Conservation (phyloP, 352 stramenopile species). For the Phytophthora foliorum region DNA sequence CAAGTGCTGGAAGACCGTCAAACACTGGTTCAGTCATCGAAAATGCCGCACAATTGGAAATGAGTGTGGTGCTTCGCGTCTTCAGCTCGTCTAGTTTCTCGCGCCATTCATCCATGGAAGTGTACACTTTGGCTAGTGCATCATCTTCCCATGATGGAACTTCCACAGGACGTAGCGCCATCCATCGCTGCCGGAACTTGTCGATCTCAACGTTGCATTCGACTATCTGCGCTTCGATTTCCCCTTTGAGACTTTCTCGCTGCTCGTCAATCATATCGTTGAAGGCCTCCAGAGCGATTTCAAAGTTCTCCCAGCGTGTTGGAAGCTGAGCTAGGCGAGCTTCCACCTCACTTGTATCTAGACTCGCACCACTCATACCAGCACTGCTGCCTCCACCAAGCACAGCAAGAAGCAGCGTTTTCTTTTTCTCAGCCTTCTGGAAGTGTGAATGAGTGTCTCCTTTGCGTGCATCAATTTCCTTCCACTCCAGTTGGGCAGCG, state of each 20-base stretch:
- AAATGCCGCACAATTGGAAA: slow-evolving; percentile 90
- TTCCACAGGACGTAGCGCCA: slow-evolving; percentile 86
- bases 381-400: slow-evolving; percentile 39
- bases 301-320: slow-evolving; percentile 94
- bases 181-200: slow-evolving; percentile 93
- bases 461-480: slow-evolving; percentile 84
- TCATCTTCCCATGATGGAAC: slow-evolving; percentile 81
- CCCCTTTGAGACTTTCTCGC: slow-evolving; percentile 90
- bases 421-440: slow-evolving; percentile 87
- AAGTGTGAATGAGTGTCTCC: slow-evolving; percentile 65
- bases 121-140: slow-evolving; percentile 83
- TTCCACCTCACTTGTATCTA: slow-evolving; percentile 87
- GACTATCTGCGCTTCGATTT: slow-evolving; percentile 90
- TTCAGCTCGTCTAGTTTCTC: slow-evolving; percentile 85
- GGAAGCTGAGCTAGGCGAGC: slow-evolving; percentile 78
- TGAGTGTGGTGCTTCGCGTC: slow-evolving; percentile 62
- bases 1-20: slow-evolving; percentile 78
- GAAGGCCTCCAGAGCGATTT: slow-evolving; percentile 95
- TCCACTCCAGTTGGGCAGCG: slow-evolving; percentile 92
- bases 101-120: slow-evolving; percentile 86
- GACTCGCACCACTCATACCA: slow-evolving; percentile 44
- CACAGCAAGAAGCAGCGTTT: slow-evolving; percentile 77
- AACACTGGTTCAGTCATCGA: slow-evolving; percentile 88
- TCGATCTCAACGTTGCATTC: slow-evolving; percentile 92
- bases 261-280: slow-evolving; percentile 97